Evolutionary conservation across 2,329 filamentous ascomycete genomes (phyloP).

Genomic region (Phialophora expanda): DNA sequence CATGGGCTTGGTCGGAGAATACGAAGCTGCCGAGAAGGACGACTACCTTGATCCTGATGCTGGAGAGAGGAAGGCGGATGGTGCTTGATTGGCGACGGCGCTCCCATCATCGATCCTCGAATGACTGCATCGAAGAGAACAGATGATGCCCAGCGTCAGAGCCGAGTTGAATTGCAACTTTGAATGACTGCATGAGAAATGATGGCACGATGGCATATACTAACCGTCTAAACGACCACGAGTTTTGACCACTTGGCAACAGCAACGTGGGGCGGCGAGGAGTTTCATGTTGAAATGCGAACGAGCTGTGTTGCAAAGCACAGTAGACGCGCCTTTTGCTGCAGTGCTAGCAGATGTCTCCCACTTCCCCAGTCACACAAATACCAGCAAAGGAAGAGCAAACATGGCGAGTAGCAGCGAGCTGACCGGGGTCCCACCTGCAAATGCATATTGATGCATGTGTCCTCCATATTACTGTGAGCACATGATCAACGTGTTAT

Average conservation of each 20-base stretch:
- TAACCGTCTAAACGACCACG: background rate
- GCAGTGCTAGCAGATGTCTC: background rate
- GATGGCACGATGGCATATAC: background rate
- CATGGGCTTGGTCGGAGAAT: constrained; percentile 87
- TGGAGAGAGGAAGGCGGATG: constrained; percentile 35
- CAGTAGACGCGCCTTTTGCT: background rate
- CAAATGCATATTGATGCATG: background rate
- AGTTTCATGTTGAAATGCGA: background rate
- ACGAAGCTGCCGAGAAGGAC: constrained; percentile 89
- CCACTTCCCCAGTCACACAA: background rate
- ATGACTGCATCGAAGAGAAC: background rate
- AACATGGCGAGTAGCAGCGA: background rate
- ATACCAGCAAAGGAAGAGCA: background rate
- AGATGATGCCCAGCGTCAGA: background rate
- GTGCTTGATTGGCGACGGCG: constrained; percentile 15
- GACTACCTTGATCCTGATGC: constrained; percentile 82
- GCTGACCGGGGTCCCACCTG: background rate
- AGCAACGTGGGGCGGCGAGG: background rate
- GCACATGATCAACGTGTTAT: constrained; percentile 19
- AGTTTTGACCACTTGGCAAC: background rate
- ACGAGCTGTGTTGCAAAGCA: background rate
- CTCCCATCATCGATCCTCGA: background rate
- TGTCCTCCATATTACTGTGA: background rate
- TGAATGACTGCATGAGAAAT: constrained; percentile 2
- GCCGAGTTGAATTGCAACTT: background rate